Evolutionary conservation across 192 early-diverging fungal genomes (phyloP).

Genomic region (Coemansia furcata): DNA sequence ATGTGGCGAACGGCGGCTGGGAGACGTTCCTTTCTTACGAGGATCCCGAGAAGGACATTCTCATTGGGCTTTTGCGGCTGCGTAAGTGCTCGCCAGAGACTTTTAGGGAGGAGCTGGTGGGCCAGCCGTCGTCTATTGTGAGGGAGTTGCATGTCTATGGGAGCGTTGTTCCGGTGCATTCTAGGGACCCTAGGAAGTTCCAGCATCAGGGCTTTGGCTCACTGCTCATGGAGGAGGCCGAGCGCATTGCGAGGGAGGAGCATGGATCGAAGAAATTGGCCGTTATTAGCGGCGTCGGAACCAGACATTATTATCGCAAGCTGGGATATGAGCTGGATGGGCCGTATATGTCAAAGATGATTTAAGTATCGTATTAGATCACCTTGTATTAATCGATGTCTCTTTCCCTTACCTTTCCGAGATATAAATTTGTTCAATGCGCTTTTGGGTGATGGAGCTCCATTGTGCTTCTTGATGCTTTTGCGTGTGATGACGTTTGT

Average conservation of each 20-base stretch:
- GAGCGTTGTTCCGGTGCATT: slow-evolving; percentile 92
- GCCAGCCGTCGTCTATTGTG: slow-evolving; percentile 84
- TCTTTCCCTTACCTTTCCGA: too few species aligned
- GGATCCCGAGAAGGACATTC: slow-evolving; percentile 94
- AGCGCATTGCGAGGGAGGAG: slow-evolving; percentile 96
- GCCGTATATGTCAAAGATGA: slow-evolving; percentile 94
- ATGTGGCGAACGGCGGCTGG: slow-evolving; percentile 97
- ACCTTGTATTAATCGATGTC: too few species aligned
- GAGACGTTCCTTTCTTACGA: slow-evolving; percentile 99
- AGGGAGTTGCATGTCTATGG: slow-evolving; percentile 99
- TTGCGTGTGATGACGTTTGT: too few species aligned
- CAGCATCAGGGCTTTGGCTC: slow-evolving; percentile 99
- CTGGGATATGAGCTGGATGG: slow-evolving; percentile 94
- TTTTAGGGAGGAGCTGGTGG: slow-evolving; percentile 91
- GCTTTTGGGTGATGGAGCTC: too few species aligned
- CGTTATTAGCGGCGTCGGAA: slow-evolving; percentile 97
- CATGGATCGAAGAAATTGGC: slow-evolving; percentile 92
- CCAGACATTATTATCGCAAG: slow-evolving; percentile 96
- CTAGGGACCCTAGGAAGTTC: slow-evolving; percentile 96
- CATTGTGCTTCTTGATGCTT: too few species aligned
- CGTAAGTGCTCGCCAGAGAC: slow-evolving; percentile 87
- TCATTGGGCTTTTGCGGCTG: slow-evolving; percentile 91
- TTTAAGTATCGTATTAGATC: slow-evolving; percentile 18
- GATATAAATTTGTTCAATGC: too few species aligned
- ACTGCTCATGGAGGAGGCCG: slow-evolving; percentile 98